Evolutionary conservation across 371 early-diverging fungal genomes (phyloP), one percentile per base, ranked within the genome.

Genomic region (Saksenaea oblongispora): DNA sequence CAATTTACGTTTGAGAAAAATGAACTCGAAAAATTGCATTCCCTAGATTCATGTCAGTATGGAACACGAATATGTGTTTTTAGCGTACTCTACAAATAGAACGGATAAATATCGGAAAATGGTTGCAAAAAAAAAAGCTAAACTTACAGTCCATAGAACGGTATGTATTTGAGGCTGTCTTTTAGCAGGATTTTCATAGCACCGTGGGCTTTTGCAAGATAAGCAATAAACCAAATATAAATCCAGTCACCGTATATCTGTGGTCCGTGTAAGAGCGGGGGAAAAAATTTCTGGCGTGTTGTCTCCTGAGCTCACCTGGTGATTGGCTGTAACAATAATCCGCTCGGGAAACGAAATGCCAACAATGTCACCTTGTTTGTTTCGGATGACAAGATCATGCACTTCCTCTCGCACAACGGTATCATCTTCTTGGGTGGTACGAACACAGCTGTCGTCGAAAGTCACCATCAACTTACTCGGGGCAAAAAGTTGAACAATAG

Each of bases 191-290:
- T 94, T 73, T 93, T 94, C 54, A 96, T 62, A 54, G 79, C 78
- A 11, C 92, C 93, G 63, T 92, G 90, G 18, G 85, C 88, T 28
- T 80, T 80, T 17, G 84, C 79, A 53, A 85, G 73, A 70, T 91
- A 89, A 3, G 91, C 72, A 18, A 88, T 63, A 61, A 76, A 80
- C 93, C 95, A 95, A 31, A 95, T 77, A 73, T 93, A 95, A 71
- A 93, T 90, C 94, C 95, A 95, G 74, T 95, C 97, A 35, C 90
- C 84, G 73, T 92, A 93, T 42, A 91, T 91, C 87, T 85, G 56
- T 61, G 24, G 8, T 27, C 9, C n/a, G 36, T 10, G 17, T 37
- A 22, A 34, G 22, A 62, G 5, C 3, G 34, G 22, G 31, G 3
- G 35, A 61, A 61, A 28, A 61, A 34, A 24, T 31, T 24, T 31